A percentile compares a stretch with the other conserved stretches of the same genome.
Evolutionary conservation across 306 rosid species (phyloP).

Genomic region (Neltuma alba): DNA sequence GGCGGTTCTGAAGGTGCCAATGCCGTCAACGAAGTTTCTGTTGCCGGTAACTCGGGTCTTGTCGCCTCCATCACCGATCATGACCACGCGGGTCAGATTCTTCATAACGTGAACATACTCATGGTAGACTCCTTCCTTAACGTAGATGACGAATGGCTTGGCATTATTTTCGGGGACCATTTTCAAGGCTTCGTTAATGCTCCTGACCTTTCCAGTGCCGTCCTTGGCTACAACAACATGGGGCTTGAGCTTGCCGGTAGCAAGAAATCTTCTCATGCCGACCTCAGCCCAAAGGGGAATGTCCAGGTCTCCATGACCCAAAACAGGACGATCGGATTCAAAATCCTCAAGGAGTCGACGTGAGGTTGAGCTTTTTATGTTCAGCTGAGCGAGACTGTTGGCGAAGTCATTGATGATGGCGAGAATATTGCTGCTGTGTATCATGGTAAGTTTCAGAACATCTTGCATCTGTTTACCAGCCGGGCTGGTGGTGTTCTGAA

Average conservation of each 20-base stretch:
- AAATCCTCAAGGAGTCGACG: slow-evolving; percentile 33
- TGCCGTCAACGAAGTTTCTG: slow-evolving; percentile 55
- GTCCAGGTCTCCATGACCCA: slow-evolving; percentile 22
- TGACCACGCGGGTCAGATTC: slow-evolving; percentile 49
- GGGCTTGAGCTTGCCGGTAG: slow-evolving; percentile 23
- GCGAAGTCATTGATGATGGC: slow-evolving; percentile 55
- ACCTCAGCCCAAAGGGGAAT: slow-evolving; percentile 38
- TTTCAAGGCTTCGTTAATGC: slow-evolving; percentile 52
- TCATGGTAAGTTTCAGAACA: slow-evolving; percentile 46
- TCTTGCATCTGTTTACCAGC: slow-evolving; percentile 57
- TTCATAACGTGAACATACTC: slow-evolving; percentile 51
- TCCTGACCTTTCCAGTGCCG: slow-evolving; percentile 61
- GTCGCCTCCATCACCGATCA: slow-evolving; percentile 65
- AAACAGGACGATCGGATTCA: background rate
- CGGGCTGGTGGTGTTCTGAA: slow-evolving; percentile 46
- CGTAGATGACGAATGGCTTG: slow-evolving; percentile 52
- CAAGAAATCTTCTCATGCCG: slow-evolving; percentile 48
- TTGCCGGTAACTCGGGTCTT: slow-evolving; percentile 66
- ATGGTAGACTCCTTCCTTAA: slow-evolving; percentile 65
- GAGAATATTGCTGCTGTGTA: slow-evolving; percentile 62
- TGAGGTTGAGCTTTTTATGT: background rate
- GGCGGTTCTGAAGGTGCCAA: slow-evolving; percentile 55
- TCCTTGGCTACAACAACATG: slow-evolving; percentile 65
- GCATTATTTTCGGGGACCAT: slow-evolving; percentile 45
- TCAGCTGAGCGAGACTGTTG: slow-evolving; percentile 13